phyloP scores from a whole-genome alignment of 768 basidiomycete species.

The Amanita pseudoporphyria region DNA sequence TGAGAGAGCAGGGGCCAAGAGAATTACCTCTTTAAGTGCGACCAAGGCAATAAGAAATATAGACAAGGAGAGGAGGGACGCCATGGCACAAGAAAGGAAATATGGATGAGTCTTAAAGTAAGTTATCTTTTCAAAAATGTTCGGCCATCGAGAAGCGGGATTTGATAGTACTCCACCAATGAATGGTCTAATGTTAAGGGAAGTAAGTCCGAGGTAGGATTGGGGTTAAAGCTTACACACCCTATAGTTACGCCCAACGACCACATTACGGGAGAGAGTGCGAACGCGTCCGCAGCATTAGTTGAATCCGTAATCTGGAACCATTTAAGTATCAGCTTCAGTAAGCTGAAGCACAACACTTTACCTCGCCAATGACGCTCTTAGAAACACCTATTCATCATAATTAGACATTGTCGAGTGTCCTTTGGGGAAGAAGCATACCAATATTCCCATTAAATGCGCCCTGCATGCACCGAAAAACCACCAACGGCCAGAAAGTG shows the following conservation, averaged over 20 bases:
- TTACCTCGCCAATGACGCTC: not conserved
- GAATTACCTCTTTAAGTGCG: constrained; percentile 20
- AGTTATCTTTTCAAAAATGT: constrained; percentile 14
- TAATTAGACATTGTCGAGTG: constrained; percentile 28
- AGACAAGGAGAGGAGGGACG: constrained; percentile 15
- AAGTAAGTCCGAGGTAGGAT: not conserved
- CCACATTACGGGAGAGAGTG: constrained; percentile 26
- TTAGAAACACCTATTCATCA: not conserved
- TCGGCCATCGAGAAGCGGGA: constrained; percentile 20
- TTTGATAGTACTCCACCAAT: constrained; percentile 25
- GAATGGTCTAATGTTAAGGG: constrained; percentile 13
- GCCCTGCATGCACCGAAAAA: constrained; percentile 9
- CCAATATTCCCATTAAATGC: constrained; percentile 1
- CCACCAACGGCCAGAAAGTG: constrained; percentile 24
- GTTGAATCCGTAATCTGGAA: constrained; percentile 32
- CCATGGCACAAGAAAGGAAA: constrained; percentile 24
- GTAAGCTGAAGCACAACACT: not conserved
- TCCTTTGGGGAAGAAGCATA: not conserved
- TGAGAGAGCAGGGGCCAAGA: not conserved
- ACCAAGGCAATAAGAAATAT: constrained; percentile 14
- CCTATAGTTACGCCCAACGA: constrained; percentile 22
- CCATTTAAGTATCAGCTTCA: constrained; percentile 19
- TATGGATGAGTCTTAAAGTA: constrained; percentile 25
- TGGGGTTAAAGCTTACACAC: constrained; percentile 12
- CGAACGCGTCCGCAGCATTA: constrained; percentile 29